phyloP scores from a whole-genome alignment of 257 asterid species.

The Marsdenia floribunda region DNA sequence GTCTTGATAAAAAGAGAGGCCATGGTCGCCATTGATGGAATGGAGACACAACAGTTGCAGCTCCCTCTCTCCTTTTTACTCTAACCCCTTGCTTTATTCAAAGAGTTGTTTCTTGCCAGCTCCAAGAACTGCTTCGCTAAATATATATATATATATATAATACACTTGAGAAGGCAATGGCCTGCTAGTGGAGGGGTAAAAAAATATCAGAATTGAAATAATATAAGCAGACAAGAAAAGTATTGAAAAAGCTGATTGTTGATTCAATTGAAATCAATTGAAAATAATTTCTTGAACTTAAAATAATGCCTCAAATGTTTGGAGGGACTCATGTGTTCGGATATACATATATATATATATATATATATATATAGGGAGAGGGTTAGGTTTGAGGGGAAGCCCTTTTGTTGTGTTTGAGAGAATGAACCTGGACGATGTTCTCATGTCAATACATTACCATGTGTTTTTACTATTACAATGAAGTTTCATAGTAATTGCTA shows the following conservation, averaged over 20 bases:
- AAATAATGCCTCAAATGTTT: constrained; percentile 8
- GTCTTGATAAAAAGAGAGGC: constrained; percentile 59
- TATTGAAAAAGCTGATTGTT: neutral
- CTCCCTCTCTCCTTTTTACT: constrained; percentile 13
- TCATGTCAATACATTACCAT: neutral
- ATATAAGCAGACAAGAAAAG: neutral
- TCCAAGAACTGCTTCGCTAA: neutral
- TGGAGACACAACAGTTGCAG: constrained; percentile 1
- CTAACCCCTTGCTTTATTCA: neutral
- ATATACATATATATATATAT: constrained; percentile 8
- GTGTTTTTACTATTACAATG: neutral
- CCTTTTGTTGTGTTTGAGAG: constrained; percentile 23
- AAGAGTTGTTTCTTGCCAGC: neutral
- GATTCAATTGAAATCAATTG: neutral
- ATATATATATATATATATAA: neutral
- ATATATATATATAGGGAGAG: constrained; percentile 2
- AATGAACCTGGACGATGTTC: constrained; percentile 58
- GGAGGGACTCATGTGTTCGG: constrained; percentile 1
- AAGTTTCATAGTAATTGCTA: neutral
- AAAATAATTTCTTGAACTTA: neutral
- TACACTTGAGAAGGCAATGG: too few relatives aligned
- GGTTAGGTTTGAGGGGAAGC: neutral
- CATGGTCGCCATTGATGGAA: constrained; percentile 53
- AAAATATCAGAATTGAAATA: neutral
- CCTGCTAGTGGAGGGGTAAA: constrained; percentile 14